Evolutionary conservation across 768 basidiomycete genomes (phyloP).

Genomic region (Mycena galericulata): DNA sequence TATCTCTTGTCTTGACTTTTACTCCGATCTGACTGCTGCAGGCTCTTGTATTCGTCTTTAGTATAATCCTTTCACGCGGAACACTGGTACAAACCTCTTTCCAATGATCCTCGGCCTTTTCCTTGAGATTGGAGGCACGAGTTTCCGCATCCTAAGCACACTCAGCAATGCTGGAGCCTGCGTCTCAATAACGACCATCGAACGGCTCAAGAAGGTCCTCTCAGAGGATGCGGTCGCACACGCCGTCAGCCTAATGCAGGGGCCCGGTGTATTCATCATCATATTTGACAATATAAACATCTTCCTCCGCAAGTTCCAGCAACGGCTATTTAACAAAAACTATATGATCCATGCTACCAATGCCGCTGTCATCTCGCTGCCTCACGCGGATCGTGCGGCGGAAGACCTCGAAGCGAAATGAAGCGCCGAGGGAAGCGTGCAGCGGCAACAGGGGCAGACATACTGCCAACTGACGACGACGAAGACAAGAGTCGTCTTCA

Average conservation of each 20-base stretch:
- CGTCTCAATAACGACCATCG: slow-evolving; percentile 42
- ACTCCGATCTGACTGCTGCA: background rate
- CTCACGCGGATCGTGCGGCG: slow-evolving; percentile 19
- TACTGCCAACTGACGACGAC: slow-evolving; percentile 36
- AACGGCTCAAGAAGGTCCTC: slow-evolving; percentile 42
- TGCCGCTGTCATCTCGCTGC: slow-evolving; percentile 31
- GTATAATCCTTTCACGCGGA: slow-evolving; percentile 42
- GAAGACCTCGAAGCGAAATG: slow-evolving; percentile 31
- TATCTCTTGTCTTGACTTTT: background rate
- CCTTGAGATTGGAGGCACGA: slow-evolving; percentile 45
- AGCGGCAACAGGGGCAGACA: slow-evolving; percentile 32
- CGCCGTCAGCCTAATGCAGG: slow-evolving; percentile 40
- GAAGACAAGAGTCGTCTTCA: slow-evolving; percentile 26
- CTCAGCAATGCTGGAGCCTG: slow-evolving; percentile 44
- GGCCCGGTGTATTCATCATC: slow-evolving; percentile 32
- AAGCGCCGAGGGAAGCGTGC: slow-evolving; percentile 35
- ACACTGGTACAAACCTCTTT: slow-evolving; percentile 43
- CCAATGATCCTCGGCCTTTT: slow-evolving; percentile 46
- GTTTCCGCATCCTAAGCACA: slow-evolving; percentile 41
- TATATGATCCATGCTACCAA: slow-evolving; percentile 34
- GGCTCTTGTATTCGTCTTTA: slow-evolving; percentile 33
- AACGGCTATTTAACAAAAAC: slow-evolving; percentile 41
- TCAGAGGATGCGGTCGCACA: slow-evolving; percentile 40
- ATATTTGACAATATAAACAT: slow-evolving; percentile 52
- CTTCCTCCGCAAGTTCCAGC: slow-evolving; percentile 45